Evolutionary conservation across 2,329 filamentous ascomycete genomes (phyloP).

Genomic region (Magnaporthiopsis rhizophila): DNA sequence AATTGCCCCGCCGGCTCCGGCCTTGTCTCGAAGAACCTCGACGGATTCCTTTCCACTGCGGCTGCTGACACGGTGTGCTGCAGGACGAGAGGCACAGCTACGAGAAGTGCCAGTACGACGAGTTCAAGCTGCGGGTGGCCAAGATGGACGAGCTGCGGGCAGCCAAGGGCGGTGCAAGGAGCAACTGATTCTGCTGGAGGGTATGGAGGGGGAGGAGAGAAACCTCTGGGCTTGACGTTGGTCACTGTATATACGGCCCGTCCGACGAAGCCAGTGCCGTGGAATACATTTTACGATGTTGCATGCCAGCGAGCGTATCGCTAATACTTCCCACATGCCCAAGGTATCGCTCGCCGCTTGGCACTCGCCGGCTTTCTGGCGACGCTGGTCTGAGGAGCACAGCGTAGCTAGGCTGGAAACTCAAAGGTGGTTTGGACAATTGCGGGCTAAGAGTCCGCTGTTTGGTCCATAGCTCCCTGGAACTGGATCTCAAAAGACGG

Average conservation of each 20-base stretch:
- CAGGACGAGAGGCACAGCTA: constrained; percentile 95
- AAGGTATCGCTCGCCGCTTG: not conserved
- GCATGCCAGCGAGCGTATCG: not conserved
- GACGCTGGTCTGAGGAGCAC: no score
- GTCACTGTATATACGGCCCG: not conserved
- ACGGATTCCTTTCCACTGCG: not conserved
- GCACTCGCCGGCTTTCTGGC: no score
- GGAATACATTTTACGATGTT: not conserved
- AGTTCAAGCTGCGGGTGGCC: constrained; percentile 96
- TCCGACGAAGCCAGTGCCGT: not conserved
- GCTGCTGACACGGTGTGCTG: constrained; percentile 11
- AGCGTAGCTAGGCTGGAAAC: not conserved
- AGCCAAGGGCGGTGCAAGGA: constrained; percentile 74
- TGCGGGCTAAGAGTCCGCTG: no score
- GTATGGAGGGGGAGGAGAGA: not conserved
- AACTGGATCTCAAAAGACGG: not conserved
- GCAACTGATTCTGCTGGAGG: constrained; percentile 53
- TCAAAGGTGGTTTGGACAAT: not conserved
- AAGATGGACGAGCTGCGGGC: constrained; percentile 97
- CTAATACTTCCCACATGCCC: not conserved
- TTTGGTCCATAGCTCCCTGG: not conserved
- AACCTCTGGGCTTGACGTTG: not conserved
- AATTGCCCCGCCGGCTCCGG: not conserved
- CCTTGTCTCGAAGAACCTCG: not conserved
- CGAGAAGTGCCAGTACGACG: constrained; percentile 98